phyloP scores from a whole-genome alignment of 176 grass and related monocot genomes.

The Rhynchospora pubera region DNA sequence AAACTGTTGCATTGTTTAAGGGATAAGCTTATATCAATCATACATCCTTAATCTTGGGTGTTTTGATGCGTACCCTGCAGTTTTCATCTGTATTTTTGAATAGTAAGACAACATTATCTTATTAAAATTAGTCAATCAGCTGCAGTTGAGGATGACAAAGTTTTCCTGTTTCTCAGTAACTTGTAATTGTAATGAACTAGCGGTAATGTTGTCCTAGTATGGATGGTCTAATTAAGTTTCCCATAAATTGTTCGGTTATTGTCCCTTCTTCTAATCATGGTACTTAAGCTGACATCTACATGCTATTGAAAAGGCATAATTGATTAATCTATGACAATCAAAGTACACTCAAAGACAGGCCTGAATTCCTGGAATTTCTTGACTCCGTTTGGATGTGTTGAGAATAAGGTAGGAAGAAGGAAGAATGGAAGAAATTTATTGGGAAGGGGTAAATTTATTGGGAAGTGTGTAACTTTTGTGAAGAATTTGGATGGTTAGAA shows the following conservation, averaged over 20 bases:
- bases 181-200: neutral
- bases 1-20: neutral
- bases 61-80: neutral
- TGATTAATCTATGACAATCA: neutral
- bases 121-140: neutral
- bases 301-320: neutral
- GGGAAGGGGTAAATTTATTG: no score
- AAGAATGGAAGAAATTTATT: no score
- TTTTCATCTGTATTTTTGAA: neutral
- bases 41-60: neutral
- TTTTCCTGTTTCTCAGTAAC: neutral
- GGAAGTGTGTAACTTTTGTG: no score
- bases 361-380: neutral
- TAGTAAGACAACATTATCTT: neutral
- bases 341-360: neutral
- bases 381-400: no score
- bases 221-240: neutral
- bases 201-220: neutral
- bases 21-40: neutral
- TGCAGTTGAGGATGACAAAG: no score
- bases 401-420: no score
- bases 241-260: neutral
- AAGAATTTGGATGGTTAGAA: no score
- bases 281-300: neutral
- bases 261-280: neutral